phyloP scores from a whole-genome alignment of 2,329 filamentous ascomycete genomes.

The Graphilbum ipis-grandicollis region DNA sequence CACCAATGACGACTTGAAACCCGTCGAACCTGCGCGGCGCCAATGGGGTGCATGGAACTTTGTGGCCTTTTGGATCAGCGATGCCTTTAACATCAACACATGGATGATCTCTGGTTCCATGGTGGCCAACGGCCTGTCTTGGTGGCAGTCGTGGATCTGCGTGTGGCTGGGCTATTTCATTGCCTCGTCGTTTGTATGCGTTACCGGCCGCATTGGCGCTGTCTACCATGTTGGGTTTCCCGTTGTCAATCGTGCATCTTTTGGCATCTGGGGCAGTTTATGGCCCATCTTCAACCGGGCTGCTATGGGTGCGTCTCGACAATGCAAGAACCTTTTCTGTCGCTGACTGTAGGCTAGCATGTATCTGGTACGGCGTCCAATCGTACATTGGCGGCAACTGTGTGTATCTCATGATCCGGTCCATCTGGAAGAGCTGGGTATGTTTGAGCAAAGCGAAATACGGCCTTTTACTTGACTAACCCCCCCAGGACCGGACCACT shows the following conservation, averaged over 20 bases:
- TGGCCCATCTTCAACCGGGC: constrained; percentile 17
- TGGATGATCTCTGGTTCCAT: constrained; percentile 87
- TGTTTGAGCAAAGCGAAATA: too few relatives aligned
- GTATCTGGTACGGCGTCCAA: constrained; percentile 40
- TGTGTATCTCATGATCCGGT: constrained; percentile 68
- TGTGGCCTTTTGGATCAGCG: constrained; percentile 73
- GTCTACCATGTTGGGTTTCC: constrained; percentile 83
- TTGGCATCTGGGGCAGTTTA: constrained; percentile 60
- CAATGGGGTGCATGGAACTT: constrained; percentile 83
- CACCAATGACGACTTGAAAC: constrained; percentile 66
- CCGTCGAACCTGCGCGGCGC: constrained; percentile 61
- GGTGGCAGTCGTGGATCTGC: constrained; percentile 86
- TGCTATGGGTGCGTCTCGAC: constrained; percentile 16
- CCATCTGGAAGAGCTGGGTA: constrained; percentile 61
- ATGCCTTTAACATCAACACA: constrained; percentile 78
- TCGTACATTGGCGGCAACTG: constrained; percentile 72
- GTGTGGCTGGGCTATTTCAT: constrained; percentile 77
- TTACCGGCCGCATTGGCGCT: constrained; percentile 71
- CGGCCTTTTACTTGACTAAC: too few relatives aligned
- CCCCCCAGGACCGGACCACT: constrained; percentile 5
- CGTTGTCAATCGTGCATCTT: constrained; percentile 44
- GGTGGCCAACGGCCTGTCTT: constrained; percentile 61
- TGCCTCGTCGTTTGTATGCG: constrained; percentile 54
- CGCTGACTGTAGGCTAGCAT: constrained; percentile 8
- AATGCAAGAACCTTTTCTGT: neutral